These are phyloP conservation scores for Ascochyta lentis DNA, from an alignment of 2,329 filamentous ascomycete species.

Conservation along the genomic window DNA sequence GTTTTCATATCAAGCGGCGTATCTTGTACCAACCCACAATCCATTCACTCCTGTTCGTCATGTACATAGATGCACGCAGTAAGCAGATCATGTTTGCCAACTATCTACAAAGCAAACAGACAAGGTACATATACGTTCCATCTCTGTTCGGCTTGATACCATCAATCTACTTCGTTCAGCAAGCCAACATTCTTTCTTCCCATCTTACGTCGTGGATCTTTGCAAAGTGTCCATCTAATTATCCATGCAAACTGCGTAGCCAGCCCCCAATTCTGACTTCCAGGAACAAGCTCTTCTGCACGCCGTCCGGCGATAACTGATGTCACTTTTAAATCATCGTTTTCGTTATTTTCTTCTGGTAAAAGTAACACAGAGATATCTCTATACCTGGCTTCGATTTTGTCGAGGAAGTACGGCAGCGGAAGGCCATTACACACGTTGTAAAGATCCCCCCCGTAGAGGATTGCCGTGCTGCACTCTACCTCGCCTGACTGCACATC, in stretches of 20 bases:
- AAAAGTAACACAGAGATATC: background rate
- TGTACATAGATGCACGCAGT: too few species aligned
- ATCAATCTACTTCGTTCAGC: background rate
- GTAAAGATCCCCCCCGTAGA: background rate
- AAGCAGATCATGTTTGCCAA: too few species aligned
- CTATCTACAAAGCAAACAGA: too few species aligned
- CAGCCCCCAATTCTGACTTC: background rate
- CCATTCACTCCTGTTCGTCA: too few species aligned
- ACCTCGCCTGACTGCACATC: background rate
- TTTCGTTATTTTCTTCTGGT: too few species aligned
- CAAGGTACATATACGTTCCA: too few species aligned
- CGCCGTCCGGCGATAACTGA: background rate
- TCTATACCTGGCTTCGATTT: conserved; percentile 7
- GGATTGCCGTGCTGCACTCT: background rate
- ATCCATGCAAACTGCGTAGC: conserved; percentile 12
- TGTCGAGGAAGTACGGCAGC: background rate
- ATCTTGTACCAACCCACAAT: too few species aligned
- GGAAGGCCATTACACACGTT: background rate
- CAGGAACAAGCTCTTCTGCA: conserved; percentile 6
- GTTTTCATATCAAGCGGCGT: too few species aligned
- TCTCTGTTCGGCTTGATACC: too few species aligned
- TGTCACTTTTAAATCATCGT: background rate
- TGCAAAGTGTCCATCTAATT: conserved; percentile 4
- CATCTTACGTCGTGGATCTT: background rate
- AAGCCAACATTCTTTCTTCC: background rate